These are phyloP conservation scores for Trypanosoma scelopori DNA, from an alignment of 208 protist genomes.

Conservation along the genomic window DNA sequence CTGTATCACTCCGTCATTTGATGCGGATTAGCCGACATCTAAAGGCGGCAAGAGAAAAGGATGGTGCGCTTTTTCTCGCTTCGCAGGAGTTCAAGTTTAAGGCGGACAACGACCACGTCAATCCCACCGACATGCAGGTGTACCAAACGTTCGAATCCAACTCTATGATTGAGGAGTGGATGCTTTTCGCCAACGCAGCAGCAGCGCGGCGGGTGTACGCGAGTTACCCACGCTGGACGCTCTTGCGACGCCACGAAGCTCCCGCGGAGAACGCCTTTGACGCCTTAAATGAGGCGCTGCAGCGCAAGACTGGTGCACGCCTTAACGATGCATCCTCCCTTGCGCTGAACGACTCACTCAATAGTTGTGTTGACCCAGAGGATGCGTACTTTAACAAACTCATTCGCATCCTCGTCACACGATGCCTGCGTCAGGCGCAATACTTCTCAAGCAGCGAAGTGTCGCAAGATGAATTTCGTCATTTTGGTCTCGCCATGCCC, in stretches of 20 bases:
- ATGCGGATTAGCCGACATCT: slow-evolving; percentile 83
- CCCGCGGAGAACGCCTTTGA: slow-evolving; percentile 86
- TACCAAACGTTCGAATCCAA: slow-evolving; percentile 93
- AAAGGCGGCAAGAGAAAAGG: slow-evolving; percentile 73
- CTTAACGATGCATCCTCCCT: slow-evolving; percentile 86
- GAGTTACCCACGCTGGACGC: slow-evolving; percentile 80
- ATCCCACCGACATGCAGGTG: slow-evolving; percentile 87
- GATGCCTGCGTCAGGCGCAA: slow-evolving; percentile 91
- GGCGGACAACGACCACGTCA: slow-evolving; percentile 86
- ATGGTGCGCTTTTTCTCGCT: slow-evolving; percentile 85
- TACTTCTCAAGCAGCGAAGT: slow-evolving; percentile 91
- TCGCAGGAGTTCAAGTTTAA: slow-evolving; percentile 93
- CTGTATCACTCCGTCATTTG: slow-evolving; percentile 73
- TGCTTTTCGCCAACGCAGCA: slow-evolving; percentile 95
- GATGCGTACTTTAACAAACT: slow-evolving; percentile 92
- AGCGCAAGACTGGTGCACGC: slow-evolving; percentile 46
- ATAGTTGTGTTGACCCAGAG: slow-evolving; percentile 64
- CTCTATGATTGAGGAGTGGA: slow-evolving; percentile 97
- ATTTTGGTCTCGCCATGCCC: slow-evolving; percentile 93
- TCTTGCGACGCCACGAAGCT: slow-evolving; percentile 89
- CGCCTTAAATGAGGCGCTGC: slow-evolving; percentile 78
- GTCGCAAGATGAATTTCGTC: slow-evolving; percentile 83
- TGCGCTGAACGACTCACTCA: slow-evolving; percentile 84
- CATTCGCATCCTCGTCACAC: slow-evolving; percentile 90
- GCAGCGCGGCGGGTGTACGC: slow-evolving; percentile 82